Conservation (phyloP, 2,329 filamentous ascomycete genomes). For the Orbilia ellipsospora region DNA sequence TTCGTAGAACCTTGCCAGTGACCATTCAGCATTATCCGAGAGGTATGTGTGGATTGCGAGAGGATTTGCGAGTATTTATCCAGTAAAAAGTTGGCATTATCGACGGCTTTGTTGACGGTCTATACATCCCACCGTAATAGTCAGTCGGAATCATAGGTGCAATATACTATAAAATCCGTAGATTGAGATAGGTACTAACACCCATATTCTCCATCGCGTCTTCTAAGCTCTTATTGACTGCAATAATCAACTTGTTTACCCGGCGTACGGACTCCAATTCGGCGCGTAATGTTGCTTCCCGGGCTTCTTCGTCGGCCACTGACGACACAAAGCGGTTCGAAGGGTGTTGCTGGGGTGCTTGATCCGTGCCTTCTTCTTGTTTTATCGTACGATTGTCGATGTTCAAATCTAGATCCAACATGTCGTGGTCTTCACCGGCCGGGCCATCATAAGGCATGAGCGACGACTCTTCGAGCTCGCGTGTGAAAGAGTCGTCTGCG, state of each 20-base stretch:
- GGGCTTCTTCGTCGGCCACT: conserved; percentile 69
- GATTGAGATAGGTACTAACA: conserved; percentile 64
- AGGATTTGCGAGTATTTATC: conserved; percentile 97
- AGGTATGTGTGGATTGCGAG: conserved; percentile 96
- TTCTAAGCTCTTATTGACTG: conserved; percentile 76
- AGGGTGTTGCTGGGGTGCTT: conserved; percentile 66
- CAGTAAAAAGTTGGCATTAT: conserved; percentile 84
- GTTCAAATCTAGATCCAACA: conserved; percentile 33
- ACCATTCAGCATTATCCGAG: conserved; percentile 87
- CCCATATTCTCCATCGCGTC: conserved; percentile 81
- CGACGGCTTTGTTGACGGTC: conserved; percentile 49
- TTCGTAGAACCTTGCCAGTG: conserved; percentile 88
- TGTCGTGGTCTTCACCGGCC: conserved; percentile 14
- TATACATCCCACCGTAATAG: not conserved
- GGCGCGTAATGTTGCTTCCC: conserved; percentile 77
- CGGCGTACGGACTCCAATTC: conserved; percentile 85
- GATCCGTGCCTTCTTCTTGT: conserved; percentile 63
- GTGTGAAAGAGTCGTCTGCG: conserved; percentile 49
- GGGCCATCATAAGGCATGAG: conserved; percentile 42
- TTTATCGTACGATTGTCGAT: conserved; percentile 60
- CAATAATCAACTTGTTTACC: conserved; percentile 89
- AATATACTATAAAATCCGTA: not conserved
- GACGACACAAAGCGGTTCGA: conserved; percentile 62
- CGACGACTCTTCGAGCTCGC: conserved; percentile 50
- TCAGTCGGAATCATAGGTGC: not conserved